Evolutionary conservation across 2,329 filamentous ascomycete species (phyloP).

Genomic region (Microcyclosporella mali): DNA sequence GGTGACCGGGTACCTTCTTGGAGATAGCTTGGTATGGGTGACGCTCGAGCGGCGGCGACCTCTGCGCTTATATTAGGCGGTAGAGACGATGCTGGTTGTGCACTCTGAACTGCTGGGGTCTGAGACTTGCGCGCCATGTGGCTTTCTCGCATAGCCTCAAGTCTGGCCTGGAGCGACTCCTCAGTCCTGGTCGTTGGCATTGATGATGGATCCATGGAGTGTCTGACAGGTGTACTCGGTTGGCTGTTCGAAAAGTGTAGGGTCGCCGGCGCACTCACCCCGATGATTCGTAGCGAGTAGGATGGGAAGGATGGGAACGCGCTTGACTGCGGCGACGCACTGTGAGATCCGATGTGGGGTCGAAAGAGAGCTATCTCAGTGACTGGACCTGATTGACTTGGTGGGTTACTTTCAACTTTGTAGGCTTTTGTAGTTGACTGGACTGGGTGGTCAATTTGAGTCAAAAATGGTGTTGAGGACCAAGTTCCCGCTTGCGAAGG

Average conservation of each 20-base stretch:
- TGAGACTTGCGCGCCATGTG: not conserved
- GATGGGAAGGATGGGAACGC: conserved; percentile 22
- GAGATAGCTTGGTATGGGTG: conserved; percentile 6
- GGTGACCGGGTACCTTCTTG: conserved; percentile 27
- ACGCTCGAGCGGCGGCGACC: conserved; percentile 15
- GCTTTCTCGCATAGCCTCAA: conserved; percentile 13
- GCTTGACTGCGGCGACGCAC: conserved; percentile 6
- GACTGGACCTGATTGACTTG: not conserved
- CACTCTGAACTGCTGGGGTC: not conserved
- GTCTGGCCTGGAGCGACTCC: conserved; percentile 8
- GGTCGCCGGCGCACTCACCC: conserved; percentile 16
- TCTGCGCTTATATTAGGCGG: conserved; percentile 18
- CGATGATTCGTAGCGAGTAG: conserved; percentile 17
- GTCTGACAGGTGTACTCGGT: not conserved
- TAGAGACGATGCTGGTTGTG: conserved; percentile 19
- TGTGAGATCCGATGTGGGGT: too few relatives aligned
- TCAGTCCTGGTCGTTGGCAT: conserved; percentile 6
- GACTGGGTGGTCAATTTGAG: not conserved
- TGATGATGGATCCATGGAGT: conserved; percentile 14
- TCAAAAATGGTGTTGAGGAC: not conserved
- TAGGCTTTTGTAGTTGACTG: too few relatives aligned
- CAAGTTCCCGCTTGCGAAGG: not conserved
- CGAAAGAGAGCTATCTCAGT: too few relatives aligned
- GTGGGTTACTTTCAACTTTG: too few relatives aligned
- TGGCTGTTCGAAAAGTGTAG: not conserved